Evolutionary conservation across 805 yeast species (phyloP).

Genomic region (Zygosaccharomyces kombuchaensis): DNA sequence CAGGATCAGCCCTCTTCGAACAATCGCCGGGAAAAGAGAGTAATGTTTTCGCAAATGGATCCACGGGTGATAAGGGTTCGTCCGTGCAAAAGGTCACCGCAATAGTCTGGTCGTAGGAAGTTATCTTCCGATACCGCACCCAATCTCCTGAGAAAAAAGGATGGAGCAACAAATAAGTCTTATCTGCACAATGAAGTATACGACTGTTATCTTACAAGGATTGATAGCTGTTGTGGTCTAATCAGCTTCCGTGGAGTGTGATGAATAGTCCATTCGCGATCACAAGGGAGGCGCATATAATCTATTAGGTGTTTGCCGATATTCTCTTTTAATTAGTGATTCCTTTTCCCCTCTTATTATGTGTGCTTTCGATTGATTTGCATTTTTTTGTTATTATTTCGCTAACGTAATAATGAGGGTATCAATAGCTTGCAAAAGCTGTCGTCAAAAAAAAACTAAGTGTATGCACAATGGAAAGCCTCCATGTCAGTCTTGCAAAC

Average conservation of each 20-base stretch:
- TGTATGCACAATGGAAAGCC: constrained; percentile 1
- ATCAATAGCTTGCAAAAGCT: constrained; percentile 3
- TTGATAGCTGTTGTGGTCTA: background rate
- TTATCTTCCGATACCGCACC: background rate
- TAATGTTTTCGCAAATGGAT: too few species aligned
- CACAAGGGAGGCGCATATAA: background rate
- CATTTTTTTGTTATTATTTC: too few species aligned
- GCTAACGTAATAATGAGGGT: background rate
- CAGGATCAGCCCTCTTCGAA: too few species aligned
- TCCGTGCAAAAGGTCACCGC: background rate
- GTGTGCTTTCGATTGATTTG: too few species aligned
- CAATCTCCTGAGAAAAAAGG: background rate
- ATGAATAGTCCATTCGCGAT: background rate
- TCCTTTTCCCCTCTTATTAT: background rate
- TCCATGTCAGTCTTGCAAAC: constrained; percentile 1
- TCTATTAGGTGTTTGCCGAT: background rate
- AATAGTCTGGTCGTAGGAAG: background rate
- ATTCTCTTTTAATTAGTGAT: background rate
- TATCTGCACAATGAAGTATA: background rate
- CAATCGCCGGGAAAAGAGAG: too few species aligned
- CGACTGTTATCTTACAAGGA: background rate
- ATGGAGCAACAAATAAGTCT: background rate
- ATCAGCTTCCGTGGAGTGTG: background rate
- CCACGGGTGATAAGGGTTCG: too few species aligned
- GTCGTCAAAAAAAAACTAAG: constrained; percentile 3